Evolutionary conservation across 2,329 filamentous ascomycete species (phyloP).

Genomic region (Verticillium tricorpus): DNA sequence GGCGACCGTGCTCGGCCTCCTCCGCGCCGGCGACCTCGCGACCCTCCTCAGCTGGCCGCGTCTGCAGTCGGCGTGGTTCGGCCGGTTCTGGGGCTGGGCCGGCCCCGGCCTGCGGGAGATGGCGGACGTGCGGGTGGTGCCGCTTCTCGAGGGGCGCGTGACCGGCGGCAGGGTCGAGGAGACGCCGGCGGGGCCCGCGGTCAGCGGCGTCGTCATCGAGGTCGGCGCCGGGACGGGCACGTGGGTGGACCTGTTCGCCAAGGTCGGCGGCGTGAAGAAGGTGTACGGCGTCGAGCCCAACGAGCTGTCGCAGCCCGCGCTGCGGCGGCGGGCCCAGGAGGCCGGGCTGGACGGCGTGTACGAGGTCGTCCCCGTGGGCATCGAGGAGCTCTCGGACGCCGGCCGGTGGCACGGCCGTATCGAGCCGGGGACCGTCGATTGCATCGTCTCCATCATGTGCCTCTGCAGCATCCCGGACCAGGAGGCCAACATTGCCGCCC

Average conservation of each 20-base stretch:
- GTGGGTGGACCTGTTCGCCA: constrained; percentile 52
- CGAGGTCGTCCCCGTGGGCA: constrained; percentile 57
- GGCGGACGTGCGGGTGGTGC: constrained; percentile 39
- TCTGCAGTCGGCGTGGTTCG: constrained; percentile 53
- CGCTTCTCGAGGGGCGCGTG: constrained; percentile 49
- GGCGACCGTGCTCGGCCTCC: constrained; percentile 39
- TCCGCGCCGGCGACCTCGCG: constrained; percentile 25
- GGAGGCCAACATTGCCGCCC: constrained; percentile 45
- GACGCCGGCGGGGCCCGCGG: constrained; percentile 25
- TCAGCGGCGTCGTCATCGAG: constrained; percentile 53
- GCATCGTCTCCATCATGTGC: constrained; percentile 57
- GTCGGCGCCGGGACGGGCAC: constrained; percentile 58
- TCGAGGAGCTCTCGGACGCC: constrained; percentile 47
- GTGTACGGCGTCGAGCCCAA: constrained; percentile 66
- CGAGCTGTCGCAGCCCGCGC: constrained; percentile 39
- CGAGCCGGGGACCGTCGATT: constrained; percentile 47
- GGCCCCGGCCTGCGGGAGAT: constrained; percentile 45
- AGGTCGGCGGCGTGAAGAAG: constrained; percentile 26
- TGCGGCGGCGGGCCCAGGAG: constrained; percentile 41
- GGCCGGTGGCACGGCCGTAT: constrained; percentile 41
- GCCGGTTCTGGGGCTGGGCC: constrained; percentile 52
- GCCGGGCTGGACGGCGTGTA: constrained; percentile 54
- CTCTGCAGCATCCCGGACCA: constrained; percentile 62
- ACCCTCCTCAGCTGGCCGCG: constrained; percentile 34
- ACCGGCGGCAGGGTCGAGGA: constrained; percentile 27